Evolutionary conservation across 176 grass and related monocot genomes (phyloP), one percentile per base, ranked within the genome.

Genomic region (Otatea glauca): DNA sequence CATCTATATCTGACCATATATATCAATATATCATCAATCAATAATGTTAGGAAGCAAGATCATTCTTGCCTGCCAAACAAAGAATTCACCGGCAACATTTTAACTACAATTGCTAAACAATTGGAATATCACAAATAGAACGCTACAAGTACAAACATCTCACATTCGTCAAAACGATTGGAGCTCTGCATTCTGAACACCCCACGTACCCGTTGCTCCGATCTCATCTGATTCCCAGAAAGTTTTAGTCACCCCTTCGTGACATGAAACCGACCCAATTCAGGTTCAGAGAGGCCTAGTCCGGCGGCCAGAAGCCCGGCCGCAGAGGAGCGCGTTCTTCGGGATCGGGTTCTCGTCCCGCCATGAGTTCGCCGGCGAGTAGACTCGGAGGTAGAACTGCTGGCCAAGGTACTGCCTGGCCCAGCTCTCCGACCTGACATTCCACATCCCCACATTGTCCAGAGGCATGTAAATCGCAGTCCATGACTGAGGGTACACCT

Each of bases 401-500:
- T 98, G 95, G 9, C 95, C 95, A 7, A 98, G 85, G 83, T 98
- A 98, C 68, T 95, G 92, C 32, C 92, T 76, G 53, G 80, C 95
- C 92, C 95, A 98, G 80, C 87, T 95, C 87, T 98, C 95, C 2
- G 95, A 98, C 73, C 95, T 70, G 70, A 98, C 70, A 75, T 98
- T 98, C 95, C 95, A 98, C 92, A 98, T 92, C 42, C 95, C 95
- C 82, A 98, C 93, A 69, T 98, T 98, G 72, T 98, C 95, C 72
- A 98, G 58, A 23, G 95, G 88, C 91, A 98, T 98, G 91, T 98
- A 98, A 75, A 98, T 92, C 17, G 91, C 89, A 23, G 87, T 90
- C 95, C 95, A 98, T 76, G 92, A 86, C 29, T 93, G 88, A 2
- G 95, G 95, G 39, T 95, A 98, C 59, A 98, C 92, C 95, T 98